Percentiles rank a stretch among this genome's conserved stretches.
phyloP scores from a whole-genome alignment of 805 yeast species.

The Candida maesae region DNA sequence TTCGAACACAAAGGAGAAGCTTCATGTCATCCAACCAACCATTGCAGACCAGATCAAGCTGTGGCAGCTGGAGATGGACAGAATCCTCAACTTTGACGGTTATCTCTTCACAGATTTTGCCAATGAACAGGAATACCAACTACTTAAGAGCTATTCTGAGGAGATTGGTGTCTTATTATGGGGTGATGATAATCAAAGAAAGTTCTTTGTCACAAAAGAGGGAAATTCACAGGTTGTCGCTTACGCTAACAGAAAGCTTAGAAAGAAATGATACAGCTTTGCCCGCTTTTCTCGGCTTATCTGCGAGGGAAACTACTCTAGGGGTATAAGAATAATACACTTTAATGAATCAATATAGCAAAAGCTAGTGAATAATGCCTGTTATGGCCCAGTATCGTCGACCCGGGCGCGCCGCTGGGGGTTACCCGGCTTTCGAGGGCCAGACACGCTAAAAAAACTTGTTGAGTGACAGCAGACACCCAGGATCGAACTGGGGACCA shows the following conservation, averaged over 20 bases:
- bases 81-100: constrained; percentile 85
- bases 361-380: no score
- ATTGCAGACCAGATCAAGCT: constrained; percentile 94
- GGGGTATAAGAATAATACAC: no score
- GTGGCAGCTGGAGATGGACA: constrained; percentile 95
- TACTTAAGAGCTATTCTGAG: constrained; percentile 70
- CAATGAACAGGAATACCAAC: constrained; percentile 69
- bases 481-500: constrained; percentile 98
- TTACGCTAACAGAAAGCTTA: constrained; percentile 66
- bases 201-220: constrained; percentile 83
- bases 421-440: not conserved
- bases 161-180: constrained; percentile 92
- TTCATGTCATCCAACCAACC: constrained; percentile 83
- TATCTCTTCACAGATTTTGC: constrained; percentile 84
- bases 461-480: constrained; percentile 61
- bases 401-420: no score
- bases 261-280: constrained; percentile 22
- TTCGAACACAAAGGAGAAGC: constrained; percentile 42
- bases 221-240: constrained; percentile 91
- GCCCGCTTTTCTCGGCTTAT: no score
- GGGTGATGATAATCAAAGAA: constrained; percentile 65
- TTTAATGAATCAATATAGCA: no score
- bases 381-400: no score
- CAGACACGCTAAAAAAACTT: not conserved
- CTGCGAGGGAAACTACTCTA: no score